A percentile compares a stretch with the other conserved stretches of the same genome.
Evolutionary conservation across 495 filamentous ascomycete species (phyloP).

Genomic region (Penicillium dipodomyicola): DNA sequence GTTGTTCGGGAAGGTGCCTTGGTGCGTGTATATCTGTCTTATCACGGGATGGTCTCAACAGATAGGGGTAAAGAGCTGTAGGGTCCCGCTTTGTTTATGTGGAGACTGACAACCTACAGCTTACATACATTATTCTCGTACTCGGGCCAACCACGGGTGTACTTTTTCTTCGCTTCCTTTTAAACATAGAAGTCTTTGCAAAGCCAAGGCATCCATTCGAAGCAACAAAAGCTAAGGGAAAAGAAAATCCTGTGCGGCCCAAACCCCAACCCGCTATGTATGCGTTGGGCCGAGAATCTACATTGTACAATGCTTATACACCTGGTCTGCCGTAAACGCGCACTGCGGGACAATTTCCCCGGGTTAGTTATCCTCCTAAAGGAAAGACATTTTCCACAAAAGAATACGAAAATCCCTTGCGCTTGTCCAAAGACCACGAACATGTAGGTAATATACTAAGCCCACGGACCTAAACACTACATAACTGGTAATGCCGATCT

Average conservation of each 20-base stretch:
- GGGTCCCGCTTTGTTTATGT: constrained; percentile 4
- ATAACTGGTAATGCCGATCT: background rate
- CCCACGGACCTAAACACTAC: background rate
- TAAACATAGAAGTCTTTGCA: too few species aligned
- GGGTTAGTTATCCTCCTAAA: background rate
- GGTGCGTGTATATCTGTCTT: too few species aligned
- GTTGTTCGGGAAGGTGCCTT: too few species aligned
- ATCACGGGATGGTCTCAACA: too few species aligned
- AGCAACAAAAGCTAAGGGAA: too few species aligned
- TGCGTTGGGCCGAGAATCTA: too few species aligned
- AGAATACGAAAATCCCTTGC: background rate
- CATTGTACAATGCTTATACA: background rate
- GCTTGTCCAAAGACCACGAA: background rate
- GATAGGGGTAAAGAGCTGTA: too few species aligned
- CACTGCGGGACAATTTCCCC: background rate
- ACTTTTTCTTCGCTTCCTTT: too few species aligned
- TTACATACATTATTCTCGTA: background rate
- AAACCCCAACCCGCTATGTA: too few species aligned
- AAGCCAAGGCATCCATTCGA: too few species aligned
- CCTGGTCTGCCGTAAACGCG: background rate
- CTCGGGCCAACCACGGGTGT: too few species aligned
- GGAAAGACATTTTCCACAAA: background rate
- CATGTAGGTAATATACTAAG: background rate
- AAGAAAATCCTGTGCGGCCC: too few species aligned
- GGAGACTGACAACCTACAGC: background rate